These are phyloP conservation scores for Fusarium pilosicola DNA, from an alignment of 2,329 filamentous ascomycete genomes.

Conservation along the genomic window DNA sequence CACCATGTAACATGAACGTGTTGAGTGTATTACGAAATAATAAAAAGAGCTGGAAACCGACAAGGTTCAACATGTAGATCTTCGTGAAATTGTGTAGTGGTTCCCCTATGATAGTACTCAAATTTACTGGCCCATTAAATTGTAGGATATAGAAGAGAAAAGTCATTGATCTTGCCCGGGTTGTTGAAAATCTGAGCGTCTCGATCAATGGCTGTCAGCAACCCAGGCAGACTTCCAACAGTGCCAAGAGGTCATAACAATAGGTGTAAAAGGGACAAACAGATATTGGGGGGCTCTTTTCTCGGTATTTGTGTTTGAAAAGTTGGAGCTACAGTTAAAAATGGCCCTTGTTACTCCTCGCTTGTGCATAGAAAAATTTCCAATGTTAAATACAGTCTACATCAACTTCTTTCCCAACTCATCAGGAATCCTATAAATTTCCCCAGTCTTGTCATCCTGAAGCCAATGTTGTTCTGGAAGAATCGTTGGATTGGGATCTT, in stretches of 20 bases:
- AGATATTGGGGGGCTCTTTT: neutral
- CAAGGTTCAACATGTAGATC: neutral
- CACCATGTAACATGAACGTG: neutral
- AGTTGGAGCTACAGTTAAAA: neutral
- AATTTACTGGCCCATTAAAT: neutral
- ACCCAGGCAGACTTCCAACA: neutral
- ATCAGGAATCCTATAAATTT: conserved; percentile 42
- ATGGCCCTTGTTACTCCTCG: neutral
- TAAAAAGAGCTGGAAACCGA: neutral
- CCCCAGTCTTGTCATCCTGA: conserved; percentile 38
- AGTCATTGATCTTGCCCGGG: neutral
- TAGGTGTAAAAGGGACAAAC: too few relatives aligned
- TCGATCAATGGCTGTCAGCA: neutral
- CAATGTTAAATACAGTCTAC: neutral
- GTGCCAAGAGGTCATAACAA: neutral
- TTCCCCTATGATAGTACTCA: too few relatives aligned
- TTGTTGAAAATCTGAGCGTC: neutral
- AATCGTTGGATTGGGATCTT: conserved; percentile 34
- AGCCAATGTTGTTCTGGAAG: conserved; percentile 39
- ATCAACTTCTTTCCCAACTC: conserved; percentile 28
- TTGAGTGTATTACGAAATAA: neutral
- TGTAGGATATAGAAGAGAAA: neutral
- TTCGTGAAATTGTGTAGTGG: neutral
- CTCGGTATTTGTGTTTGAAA: neutral
- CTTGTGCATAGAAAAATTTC: neutral